phyloP scores from a whole-genome alignment of 2,329 filamentous ascomycete genomes.

The Trichophaea hybrida region DNA sequence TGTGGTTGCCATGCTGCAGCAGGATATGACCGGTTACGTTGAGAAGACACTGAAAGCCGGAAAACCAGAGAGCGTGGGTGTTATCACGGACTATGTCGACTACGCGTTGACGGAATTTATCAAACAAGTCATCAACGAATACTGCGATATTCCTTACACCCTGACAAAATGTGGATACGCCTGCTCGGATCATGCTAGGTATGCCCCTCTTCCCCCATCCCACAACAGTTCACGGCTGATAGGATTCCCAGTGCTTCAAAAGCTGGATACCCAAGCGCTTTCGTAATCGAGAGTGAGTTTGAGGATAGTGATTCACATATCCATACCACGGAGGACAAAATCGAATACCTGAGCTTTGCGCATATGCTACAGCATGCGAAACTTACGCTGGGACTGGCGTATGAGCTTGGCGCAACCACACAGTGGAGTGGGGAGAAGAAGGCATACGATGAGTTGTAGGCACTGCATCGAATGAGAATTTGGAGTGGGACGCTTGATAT shows the following conservation, averaged over 20 bases:
- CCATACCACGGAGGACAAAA: slow-evolving; percentile 53
- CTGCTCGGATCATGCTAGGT: slow-evolving; percentile 49
- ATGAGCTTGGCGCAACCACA: slow-evolving; percentile 54
- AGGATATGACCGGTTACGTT: slow-evolving; percentile 92
- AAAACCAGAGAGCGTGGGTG: slow-evolving; percentile 69
- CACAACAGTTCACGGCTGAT: not conserved
- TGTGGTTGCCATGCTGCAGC: slow-evolving; percentile 92
- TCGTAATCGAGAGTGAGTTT: slow-evolving; percentile 62
- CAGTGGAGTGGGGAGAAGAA: not conserved
- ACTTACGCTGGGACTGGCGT: slow-evolving; percentile 68
- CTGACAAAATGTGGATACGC: slow-evolving; percentile 57
- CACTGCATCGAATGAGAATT: too few relatives aligned
- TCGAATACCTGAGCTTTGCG: slow-evolving; percentile 63
- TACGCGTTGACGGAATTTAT: slow-evolving; percentile 71
- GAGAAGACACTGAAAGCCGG: slow-evolving; percentile 71
- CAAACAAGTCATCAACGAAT: slow-evolving; percentile 69
- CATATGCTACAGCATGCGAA: slow-evolving; percentile 86
- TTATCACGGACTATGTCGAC: slow-evolving; percentile 87
- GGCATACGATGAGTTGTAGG: not conserved
- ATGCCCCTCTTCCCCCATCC: not conserved
- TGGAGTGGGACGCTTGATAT: too few relatives aligned
- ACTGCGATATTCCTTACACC: slow-evolving; percentile 77
- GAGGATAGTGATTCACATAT: slow-evolving; percentile 53
- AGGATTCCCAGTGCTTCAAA: slow-evolving; percentile 41
- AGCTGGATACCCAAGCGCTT: slow-evolving; percentile 55